Evolutionary conservation across 805 yeast genomes (phyloP).

Genomic region (Candida namnaoensis): DNA sequence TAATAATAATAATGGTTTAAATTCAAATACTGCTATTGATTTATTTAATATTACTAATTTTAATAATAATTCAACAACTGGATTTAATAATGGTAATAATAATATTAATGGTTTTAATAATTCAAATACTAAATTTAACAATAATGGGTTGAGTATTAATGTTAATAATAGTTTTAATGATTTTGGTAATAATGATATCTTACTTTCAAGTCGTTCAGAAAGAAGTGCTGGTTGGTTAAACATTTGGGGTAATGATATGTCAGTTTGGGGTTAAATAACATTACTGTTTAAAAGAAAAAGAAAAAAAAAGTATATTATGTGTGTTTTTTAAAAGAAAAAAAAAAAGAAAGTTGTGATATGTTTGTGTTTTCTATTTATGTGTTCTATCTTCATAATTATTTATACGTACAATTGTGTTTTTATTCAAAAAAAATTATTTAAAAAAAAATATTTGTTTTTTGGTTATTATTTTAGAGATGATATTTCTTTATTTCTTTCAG

Average conservation of each 20-base stretch:
- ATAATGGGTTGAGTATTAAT: neutral
- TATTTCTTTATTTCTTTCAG: too few relatives aligned
- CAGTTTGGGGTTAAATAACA: constrained; percentile 17
- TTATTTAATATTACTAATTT: too few relatives aligned
- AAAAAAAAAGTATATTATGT: too few relatives aligned
- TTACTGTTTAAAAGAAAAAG: too few relatives aligned
- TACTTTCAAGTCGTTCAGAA: constrained; percentile 2
- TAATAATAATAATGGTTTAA: neutral
- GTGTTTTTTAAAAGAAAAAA: too few relatives aligned
- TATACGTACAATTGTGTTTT: too few relatives aligned
- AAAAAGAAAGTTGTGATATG: too few relatives aligned
- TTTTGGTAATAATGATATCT: neutral
- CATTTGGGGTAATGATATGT: constrained; percentile 22
- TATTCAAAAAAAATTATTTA: too few relatives aligned
- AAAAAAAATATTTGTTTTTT: too few relatives aligned
- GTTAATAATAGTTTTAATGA: neutral
- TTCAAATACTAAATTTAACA: neutral
- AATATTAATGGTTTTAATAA: neutral
- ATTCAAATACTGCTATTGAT: neutral
- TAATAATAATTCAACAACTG: neutral
- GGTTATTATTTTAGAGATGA: too few relatives aligned
- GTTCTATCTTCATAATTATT: too few relatives aligned
- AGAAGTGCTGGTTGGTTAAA: constrained; percentile 16
- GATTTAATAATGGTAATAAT: constrained; percentile 2
- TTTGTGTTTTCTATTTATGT: too few relatives aligned